Percentiles rank a stretch among this genome's conserved stretches.
These are phyloP conservation scores for Venturia asperata DNA, from an alignment of 2,329 filamentous ascomycete genomes.

Conservation along the genomic window DNA sequence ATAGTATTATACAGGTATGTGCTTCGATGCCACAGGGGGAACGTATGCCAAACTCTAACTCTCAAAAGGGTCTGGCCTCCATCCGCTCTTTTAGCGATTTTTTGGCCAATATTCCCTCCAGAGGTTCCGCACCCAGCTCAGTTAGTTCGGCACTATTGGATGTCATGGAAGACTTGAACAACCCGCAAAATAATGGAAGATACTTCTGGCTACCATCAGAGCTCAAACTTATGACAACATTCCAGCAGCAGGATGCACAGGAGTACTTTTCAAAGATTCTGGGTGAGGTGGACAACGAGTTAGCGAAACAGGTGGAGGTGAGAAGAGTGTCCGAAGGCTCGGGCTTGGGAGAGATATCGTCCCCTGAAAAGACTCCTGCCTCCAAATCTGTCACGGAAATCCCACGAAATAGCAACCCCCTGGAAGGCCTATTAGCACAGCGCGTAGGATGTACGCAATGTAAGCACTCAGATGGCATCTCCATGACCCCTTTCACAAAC, in stretches of 20 bases:
- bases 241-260: conserved; percentile 94
- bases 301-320: conserved; percentile 35
- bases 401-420: conserved; percentile 56
- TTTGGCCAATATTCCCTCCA: conserved; percentile 37
- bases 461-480: conserved; percentile 79
- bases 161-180: conserved; percentile 64
- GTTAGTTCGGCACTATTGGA: conserved; percentile 53
- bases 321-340: conserved; percentile 15
- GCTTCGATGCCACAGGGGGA: background rate
- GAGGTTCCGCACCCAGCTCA: conserved; percentile 15
- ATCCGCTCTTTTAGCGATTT: conserved; percentile 63
- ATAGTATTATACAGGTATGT: conserved; percentile 76
- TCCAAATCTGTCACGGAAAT: background rate
- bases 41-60: background rate
- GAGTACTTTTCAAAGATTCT: conserved; percentile 92
- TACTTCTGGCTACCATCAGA: conserved; percentile 75
- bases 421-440: conserved; percentile 83
- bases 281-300: conserved; percentile 75
- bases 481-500: conserved; percentile 89
- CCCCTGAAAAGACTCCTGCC: background rate
- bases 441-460: conserved; percentile 81
- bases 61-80: conserved; percentile 52
- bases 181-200: conserved; percentile 61
- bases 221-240: conserved; percentile 88
- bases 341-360: background rate